phyloP scores from a whole-genome alignment of 202 grass and related monocot species.

The Setaria italica region DNA sequence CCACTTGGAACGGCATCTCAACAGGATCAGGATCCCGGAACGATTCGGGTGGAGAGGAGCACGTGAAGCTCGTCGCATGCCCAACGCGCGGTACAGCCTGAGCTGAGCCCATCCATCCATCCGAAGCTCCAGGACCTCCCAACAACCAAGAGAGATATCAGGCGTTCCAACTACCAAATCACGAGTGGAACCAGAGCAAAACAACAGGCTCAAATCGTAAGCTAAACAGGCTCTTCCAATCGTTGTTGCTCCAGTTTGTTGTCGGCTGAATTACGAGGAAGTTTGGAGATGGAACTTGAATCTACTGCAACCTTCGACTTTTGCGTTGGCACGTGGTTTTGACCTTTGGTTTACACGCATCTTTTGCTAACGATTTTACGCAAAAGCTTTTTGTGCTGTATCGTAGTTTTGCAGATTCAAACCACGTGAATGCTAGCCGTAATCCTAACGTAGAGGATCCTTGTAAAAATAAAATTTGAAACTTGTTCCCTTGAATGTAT shows the following conservation, averaged over 20 bases:
- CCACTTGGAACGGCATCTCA: constrained; percentile 6
- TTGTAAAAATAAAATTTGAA: background rate
- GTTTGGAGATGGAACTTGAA: background rate
- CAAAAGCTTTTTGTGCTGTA: constrained; percentile 6
- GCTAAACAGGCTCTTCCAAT: background rate
- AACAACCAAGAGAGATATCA: constrained; percentile 17
- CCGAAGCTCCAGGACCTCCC: constrained; percentile 2
- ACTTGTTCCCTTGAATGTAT: no score
- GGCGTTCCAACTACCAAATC: constrained; percentile 10
- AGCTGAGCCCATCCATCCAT: background rate
- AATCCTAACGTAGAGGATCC: background rate
- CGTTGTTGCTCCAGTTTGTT: background rate
- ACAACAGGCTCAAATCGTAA: background rate
- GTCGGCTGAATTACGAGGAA: background rate
- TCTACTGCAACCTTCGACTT: background rate
- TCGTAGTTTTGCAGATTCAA: constrained; percentile 2
- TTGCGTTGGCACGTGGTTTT: background rate
- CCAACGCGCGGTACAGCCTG: constrained; percentile 33
- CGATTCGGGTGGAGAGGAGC: constrained; percentile 20
- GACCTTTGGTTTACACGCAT: background rate
- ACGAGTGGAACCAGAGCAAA: background rate
- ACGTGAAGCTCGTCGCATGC: constrained; percentile 46
- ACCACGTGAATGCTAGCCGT: constrained; percentile 28
- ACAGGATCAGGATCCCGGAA: constrained; percentile 20
- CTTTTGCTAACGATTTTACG: constrained; percentile 1